These are phyloP conservation scores for Lanmaoa rubissima DNA, from an alignment of 768 basidiomycete genomes.

Conservation along the genomic window DNA sequence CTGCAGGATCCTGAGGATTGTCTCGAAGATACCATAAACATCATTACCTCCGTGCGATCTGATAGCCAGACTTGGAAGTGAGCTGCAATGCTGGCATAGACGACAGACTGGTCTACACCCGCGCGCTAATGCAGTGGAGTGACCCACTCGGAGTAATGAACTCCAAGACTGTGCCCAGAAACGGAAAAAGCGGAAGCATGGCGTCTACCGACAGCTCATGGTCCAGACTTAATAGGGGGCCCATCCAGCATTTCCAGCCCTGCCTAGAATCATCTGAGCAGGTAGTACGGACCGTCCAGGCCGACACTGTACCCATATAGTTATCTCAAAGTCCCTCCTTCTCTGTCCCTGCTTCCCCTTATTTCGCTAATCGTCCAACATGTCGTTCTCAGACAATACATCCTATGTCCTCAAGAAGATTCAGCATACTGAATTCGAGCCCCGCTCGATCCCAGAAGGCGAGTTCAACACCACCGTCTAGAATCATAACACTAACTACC, in stretches of 20 bases:
- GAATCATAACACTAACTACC: slow-evolving; percentile 6
- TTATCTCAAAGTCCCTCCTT: not conserved
- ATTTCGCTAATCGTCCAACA: slow-evolving; percentile 28
- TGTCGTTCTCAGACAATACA: slow-evolving; percentile 60
- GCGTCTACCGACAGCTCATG: too few species aligned
- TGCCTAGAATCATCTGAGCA: slow-evolving; percentile 1
- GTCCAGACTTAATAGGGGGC: too few species aligned
- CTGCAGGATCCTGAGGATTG: not conserved
- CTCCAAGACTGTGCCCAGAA: too few species aligned
- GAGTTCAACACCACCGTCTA: slow-evolving; percentile 17
- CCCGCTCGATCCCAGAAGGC: slow-evolving; percentile 75
- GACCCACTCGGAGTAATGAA: too few species aligned
- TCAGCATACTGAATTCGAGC: slow-evolving; percentile 67
- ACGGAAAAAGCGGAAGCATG: too few species aligned
- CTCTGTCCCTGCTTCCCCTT: not conserved
- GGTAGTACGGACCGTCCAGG: slow-evolving; percentile 2
- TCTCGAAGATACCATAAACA: not conserved
- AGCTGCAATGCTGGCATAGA: too few species aligned
- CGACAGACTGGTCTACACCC: too few species aligned
- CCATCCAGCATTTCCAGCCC: not conserved
- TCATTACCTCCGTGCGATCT: not conserved
- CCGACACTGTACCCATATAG: slow-evolving; percentile 4
- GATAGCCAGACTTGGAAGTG: not conserved
- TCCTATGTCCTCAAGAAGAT: slow-evolving; percentile 75
- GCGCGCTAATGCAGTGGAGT: too few species aligned